Base-by-base conservation (phyloP, 1,139 yeast species). In the Wickerhamomyces sp. region DNA sequence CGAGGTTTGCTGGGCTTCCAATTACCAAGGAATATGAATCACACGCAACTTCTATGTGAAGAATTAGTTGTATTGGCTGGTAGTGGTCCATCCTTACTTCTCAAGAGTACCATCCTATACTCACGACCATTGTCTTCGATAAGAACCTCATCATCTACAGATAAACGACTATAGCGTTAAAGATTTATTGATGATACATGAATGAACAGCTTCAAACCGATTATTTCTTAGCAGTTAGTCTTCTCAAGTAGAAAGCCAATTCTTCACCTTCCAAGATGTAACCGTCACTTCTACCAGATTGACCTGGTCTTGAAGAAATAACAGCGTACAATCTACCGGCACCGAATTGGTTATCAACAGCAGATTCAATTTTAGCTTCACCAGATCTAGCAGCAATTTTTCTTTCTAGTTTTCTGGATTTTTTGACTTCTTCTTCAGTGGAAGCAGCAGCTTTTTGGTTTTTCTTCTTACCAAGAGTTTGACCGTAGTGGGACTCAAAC, bases 201-300 rank as follows among this genome's bases (percentile, higher is more conserved):
- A 45, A 11, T 29, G 23, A 30, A 30, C 32, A 34, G 32, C 25
- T 36, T 33, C 35, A 30, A 32, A 35, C 29, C 26, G 40, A 64
- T 81, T 88, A 89, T 83, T 91, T 91, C 93, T 89, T 91, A 70
- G 96, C 91, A 69, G 96, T 80, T 76, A 91, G 79, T 87, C 95
- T 89, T 83, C 95, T 88, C 72, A 91, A 83, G 95, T 91, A 91
- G 95, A 91, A 91, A 71, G 97, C 97, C 72, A 91, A 87, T 78
- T 91, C 98, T 72, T 93, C 99, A 75, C 98, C 98, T 80, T 91
- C 99, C 72, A 93, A 86, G 75, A 91, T 83, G 94, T 93, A 91
- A 75, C 99, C 99, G 71, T 93, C 98, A 76, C 91, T 83, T 79
- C 99, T 93, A 75, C 99, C 99, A 57, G 95, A 84, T 82, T 91